Evolutionary conservation across 2,329 filamentous ascomycete species (phyloP), one percentile per base, ranked within the genome.

Genomic region (Aspergillus sp.): DNA sequence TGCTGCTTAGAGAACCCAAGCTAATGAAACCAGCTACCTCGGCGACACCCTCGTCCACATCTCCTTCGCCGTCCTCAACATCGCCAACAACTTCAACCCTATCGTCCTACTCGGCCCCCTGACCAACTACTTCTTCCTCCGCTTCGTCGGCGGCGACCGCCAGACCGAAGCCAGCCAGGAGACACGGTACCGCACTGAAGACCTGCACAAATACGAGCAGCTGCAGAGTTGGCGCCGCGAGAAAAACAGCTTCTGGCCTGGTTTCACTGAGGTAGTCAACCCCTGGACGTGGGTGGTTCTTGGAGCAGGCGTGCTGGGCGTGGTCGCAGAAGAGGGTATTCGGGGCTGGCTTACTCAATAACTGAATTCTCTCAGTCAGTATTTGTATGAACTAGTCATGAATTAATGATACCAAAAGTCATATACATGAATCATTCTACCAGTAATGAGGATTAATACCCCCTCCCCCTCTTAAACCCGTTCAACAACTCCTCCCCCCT

Each of bases 181-280:
- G 56, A 76, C 80, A 55, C 79, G 84, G 4, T 87, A 87, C 67
- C 77, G 77, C 19, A 77, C 77, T 41, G 78, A 80, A 13, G 79
- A 82, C 59, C 78, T 79, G 5, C 70, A 78, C 50, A 87, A 87
- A 71, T 80, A 82, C 54, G 74, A 78, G 47, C 80, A 87, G 63
- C 75, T 87, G 19, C 75, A 81, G 67, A 70, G 79, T 57, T 87
- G 83, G 76, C 78, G 79, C 54, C 63, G 72, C 21, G 80, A 84
- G 66, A 85, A 85, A 72, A 87, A 88, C 66, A 82, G 83, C 41
- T 85, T 88, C 72, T 88, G 85, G 85, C 85, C 85, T 1, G 74
- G 74, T 10, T 51, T 78, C 1, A 70, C 75, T 30, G 83, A 87
- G 71, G 57, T 83, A 7, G 71, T 67, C 21, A 87, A 87, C 64